A percentile compares a stretch with the other conserved stretches of the same genome.
Evolutionary conservation across 345 rosid species (phyloP).

Genomic region (Litchi chinensis): DNA sequence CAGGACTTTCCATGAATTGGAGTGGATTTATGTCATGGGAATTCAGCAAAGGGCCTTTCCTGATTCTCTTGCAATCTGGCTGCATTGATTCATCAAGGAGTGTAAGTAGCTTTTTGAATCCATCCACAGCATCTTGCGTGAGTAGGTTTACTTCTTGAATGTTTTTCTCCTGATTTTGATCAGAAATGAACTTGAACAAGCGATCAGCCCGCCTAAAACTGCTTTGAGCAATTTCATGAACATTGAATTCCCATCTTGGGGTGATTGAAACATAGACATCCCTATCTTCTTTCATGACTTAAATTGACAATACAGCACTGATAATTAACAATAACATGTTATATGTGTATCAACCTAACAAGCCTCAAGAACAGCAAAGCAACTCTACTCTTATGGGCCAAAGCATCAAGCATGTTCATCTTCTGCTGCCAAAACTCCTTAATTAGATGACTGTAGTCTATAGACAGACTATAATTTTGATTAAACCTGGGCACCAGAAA

Average conservation of each 20-base stretch:
- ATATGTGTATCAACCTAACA: neutral
- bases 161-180: conserved; percentile 30
- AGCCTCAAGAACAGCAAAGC: neutral
- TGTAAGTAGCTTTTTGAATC: conserved; percentile 28
- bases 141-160: conserved; percentile 31
- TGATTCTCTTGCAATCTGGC: conserved; percentile 32
- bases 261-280: conserved; percentile 23
- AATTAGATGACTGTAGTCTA: neutral
- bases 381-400: neutral
- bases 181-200: conserved; percentile 33
- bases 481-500: conserved; percentile 13
- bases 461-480: conserved; percentile 1
- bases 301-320: neutral
- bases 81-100: conserved; percentile 32
- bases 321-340: neutral
- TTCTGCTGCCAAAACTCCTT: neutral
- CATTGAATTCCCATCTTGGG: conserved; percentile 30
- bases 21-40: conserved; percentile 25
- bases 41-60: conserved; percentile 36
- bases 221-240: conserved; percentile 31
- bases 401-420: neutral
- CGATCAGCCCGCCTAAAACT: conserved; percentile 33
- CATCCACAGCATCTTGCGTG: conserved; percentile 29
- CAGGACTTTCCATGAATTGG: conserved; percentile 30
- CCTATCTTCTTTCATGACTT: conserved; percentile 20